A percentile compares a stretch with the other conserved stretches of the same genome.
Evolutionary conservation across 1,284 basidiomycete genomes (phyloP).

Genomic region (Ceratobasidium papillatum): DNA sequence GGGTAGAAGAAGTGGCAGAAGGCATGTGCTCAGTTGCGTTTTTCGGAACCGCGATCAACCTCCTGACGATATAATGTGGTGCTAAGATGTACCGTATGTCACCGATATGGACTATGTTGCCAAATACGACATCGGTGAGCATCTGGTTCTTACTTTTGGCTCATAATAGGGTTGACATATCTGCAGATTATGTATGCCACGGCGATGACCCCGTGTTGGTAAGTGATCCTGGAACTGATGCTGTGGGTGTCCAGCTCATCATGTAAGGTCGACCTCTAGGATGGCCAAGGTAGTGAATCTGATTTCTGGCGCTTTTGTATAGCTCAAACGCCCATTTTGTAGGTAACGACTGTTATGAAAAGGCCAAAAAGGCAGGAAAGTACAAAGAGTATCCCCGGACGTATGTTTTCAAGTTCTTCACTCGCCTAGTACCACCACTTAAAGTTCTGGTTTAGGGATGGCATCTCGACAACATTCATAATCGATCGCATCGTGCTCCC

Average conservation of each 20-base stretch:
- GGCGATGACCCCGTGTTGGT: slow-evolving; percentile 47
- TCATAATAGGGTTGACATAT: neutral
- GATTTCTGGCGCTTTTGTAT: neutral
- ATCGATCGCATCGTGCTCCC: slow-evolving; percentile 45
- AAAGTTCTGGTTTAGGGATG: slow-evolving; percentile 39
- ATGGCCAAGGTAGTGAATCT: slow-evolving; percentile 18
- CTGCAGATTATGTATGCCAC: slow-evolving; percentile 46
- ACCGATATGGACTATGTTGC: slow-evolving; percentile 43
- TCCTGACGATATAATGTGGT: slow-evolving; percentile 1
- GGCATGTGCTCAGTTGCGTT: slow-evolving; percentile 16
- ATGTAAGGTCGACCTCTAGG: slow-evolving; percentile 24
- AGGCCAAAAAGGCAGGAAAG: slow-evolving; percentile 43
- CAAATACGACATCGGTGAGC: slow-evolving; percentile 44
- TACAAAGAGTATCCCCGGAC: slow-evolving; percentile 46
- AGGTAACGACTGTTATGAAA: slow-evolving; percentile 45
- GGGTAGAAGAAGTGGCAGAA: slow-evolving; percentile 45
- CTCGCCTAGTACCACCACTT: neutral
- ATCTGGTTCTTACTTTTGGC: neutral
- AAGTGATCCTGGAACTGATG: slow-evolving; percentile 28
- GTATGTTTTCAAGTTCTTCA: slow-evolving; percentile 27
- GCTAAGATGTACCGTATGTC: slow-evolving; percentile 46
- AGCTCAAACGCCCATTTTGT: neutral
- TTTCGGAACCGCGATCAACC: slow-evolving; percentile 11
- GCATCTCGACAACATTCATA: slow-evolving; percentile 46
- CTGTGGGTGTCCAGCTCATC: neutral